Conservation (phyloP, 2,329 filamentous ascomycete species). For the Ophiostoma himal-ulmi region DNA sequence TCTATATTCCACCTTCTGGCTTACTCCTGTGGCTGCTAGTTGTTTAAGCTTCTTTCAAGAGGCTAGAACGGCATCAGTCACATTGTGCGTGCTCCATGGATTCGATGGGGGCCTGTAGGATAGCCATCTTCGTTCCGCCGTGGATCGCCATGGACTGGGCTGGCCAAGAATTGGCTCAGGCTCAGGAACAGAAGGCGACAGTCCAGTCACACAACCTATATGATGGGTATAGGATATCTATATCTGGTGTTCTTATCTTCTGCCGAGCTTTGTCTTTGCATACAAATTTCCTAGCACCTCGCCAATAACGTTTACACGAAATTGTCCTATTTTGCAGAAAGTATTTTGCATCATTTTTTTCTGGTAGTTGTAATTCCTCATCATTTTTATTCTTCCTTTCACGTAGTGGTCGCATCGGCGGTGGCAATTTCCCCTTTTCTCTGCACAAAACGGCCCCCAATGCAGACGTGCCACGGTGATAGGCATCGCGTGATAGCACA, state of each 20-base stretch:
- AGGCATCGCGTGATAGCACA: neutral
- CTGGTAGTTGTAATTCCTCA: neutral
- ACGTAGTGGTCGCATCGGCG: neutral
- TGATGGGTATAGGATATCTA: neutral
- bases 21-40: neutral
- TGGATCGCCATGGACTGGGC: neutral
- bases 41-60: neutral
- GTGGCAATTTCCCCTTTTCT: neutral
- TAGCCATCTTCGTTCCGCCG: neutral
- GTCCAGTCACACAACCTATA: neutral
- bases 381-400: neutral
- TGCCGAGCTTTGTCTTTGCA: neutral
- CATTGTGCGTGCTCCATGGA: neutral
- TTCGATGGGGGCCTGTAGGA: neutral
- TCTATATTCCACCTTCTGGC: neutral
- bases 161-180: too few species aligned
- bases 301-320: neutral
- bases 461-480: neutral
- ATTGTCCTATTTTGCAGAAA: neutral
- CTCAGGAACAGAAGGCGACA: neutral
- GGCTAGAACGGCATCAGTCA: neutral
- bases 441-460: neutral
- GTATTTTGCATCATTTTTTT: neutral
- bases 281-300: neutral
- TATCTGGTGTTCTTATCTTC: neutral